These are phyloP conservation scores for Globisporangium okanoganense DNA, from an alignment of 352 stramenopile genomes.

Conservation along the genomic window DNA sequence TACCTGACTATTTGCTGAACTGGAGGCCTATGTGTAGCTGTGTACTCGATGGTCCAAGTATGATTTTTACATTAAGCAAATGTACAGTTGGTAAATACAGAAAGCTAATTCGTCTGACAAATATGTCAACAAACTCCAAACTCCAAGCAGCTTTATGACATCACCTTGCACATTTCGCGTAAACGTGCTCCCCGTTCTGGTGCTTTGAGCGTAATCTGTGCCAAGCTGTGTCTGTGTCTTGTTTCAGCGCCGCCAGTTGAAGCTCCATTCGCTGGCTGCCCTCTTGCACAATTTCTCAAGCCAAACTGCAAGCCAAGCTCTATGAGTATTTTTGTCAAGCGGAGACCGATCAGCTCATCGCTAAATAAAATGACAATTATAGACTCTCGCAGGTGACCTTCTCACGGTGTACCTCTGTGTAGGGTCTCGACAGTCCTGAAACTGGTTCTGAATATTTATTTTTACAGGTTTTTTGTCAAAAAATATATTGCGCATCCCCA, in stretches of 20 bases:
- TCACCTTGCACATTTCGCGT: not conserved
- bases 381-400: not conserved
- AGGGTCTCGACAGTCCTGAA: not conserved
- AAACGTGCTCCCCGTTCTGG: not conserved
- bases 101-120: no score
- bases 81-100: no score
- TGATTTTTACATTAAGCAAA: no score
- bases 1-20: no score
- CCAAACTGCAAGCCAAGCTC: not conserved
- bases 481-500: no score
- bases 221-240: no score
- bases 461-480: not conserved
- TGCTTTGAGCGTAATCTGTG: not conserved
- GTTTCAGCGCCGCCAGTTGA: not conserved
- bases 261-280: not conserved
- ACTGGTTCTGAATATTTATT: not conserved
- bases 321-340: not conserved
- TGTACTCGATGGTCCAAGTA: no score
- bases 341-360: slow-evolving; percentile 10
- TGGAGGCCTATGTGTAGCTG: no score
- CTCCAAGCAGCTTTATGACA: no score
- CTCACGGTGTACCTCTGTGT: not conserved
- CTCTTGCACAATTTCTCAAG: not conserved
- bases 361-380: not conserved
- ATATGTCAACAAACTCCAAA: no score